Base-by-base conservation (phyloP, 2,329 filamentous ascomycete species). In the Aureobasidium sp. region DNA sequence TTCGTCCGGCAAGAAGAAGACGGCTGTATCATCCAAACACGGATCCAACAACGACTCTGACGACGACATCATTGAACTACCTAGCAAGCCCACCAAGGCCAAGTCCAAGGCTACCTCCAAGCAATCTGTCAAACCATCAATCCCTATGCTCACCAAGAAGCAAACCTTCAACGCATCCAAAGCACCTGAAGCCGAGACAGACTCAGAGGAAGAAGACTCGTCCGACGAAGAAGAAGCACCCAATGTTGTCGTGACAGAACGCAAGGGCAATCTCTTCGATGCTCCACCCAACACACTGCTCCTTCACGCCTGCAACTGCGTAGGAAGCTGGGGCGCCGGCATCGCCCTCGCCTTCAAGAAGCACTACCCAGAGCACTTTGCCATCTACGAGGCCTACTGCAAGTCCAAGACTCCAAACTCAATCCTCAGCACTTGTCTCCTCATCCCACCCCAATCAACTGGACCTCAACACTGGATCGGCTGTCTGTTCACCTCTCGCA, bases 271-370 rank as follows among this genome's bases (percentile, higher is more conserved):
- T 67, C 75, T 87, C 42, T 84, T 86, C 68, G 68, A 75, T 17
- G 80, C 80, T 0, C 82, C 82, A 0, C 68, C 76, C 37, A 71
- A 76, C 58, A 74, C 78, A 26, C 75, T 82, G 17, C 71, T 86
- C 17, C 78, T 85, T 62, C 84, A 87, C 69, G 82, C 84, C 13
- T 86, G 83, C 72, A 87, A 86, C 70, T 79, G 78, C 56, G 71
- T 78, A 64, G 84, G 84, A 6, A 68, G 68, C 15, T 87, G 84
- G 84, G 82, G 82, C 50, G 77, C 76, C 3, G 84, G 84, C n/a
- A 83, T 86, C 59, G 84, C 84, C 2, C 66, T 68, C 37, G 74
- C 71, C 0, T 85, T 86, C 72, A 78, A 75, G 26, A 63, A 71
- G 5, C 71, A 71, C 26, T 86, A 84, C 63, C 82, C 82, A 0